Base-by-base conservation (phyloP, 345 rosid species). In the Firmiana major region DNA sequence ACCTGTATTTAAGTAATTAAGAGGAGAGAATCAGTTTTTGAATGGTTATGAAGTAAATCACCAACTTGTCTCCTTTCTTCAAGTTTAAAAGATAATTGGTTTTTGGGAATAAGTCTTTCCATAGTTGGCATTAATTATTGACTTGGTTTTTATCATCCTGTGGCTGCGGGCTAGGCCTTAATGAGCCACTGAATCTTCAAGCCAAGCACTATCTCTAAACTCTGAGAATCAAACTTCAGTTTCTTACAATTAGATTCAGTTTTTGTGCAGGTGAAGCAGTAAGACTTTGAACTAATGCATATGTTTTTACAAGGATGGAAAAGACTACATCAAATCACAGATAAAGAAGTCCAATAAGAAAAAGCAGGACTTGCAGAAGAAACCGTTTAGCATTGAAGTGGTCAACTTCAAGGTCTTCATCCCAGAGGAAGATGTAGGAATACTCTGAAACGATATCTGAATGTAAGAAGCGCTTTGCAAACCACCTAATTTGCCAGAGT, bases 401-500 rank as follows among this genome's bases (percentile, higher is more conserved):
- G 38, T 87, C 79, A 16, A 90, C 87, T 43, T 85, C 90, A 63
- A 90, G 84, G 63, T 88, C 91, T 82, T 90, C 94, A 72, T 90
- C 94, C 94, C 94, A 90, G 51, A 90, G 78, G 78, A 90, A 88
- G 73, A 90, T 83, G 31, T 87, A 88, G 4, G 74, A 83, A 57
- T 87, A 90, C 57, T 83, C 87, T 4, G 86, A 55, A 48, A 88
- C 82, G 12, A 88, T 88, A 82, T 90, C 89, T 1, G 91, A 90
- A 77, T 88, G 91, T 34, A 92, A 80, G 71, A 92, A 92, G 45
- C 94, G 90, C 81, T 92, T 92, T 7, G 97, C 98, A 63, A 91
- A 94, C 98, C 98, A 94, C 97, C 97, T 94, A 43, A 62, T 21
- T 59, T 49, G 68, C 24, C 57, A 57, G 80, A 71, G 26, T 0